Conservation (phyloP, 2,329 filamentous ascomycete genomes). For the Pezicula carpinea region DNA sequence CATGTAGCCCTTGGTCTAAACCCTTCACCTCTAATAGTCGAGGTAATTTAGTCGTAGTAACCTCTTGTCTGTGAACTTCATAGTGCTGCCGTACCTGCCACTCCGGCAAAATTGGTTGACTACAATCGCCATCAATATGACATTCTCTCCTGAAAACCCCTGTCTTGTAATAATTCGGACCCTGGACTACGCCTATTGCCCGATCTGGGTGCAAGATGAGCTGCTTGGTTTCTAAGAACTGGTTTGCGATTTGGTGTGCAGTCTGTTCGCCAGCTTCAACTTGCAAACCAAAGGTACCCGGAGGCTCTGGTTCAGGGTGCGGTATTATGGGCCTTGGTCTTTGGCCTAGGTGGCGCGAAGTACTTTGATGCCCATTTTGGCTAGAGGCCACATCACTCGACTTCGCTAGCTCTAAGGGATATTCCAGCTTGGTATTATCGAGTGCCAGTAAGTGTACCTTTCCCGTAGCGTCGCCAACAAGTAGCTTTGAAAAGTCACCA, state of each 20-base stretch:
- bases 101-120: constrained; percentile 39
- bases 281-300: constrained; percentile 22
- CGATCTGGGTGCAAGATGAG: constrained; percentile 40
- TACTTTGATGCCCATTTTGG: not conserved
- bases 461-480: constrained; percentile 58
- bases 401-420: not conserved
- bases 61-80: constrained; percentile 18
- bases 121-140: constrained; percentile 41
- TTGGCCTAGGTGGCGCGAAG: constrained; percentile 8
- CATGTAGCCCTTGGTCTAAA: constrained; percentile 2
- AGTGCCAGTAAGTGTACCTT: constrained; percentile 51
- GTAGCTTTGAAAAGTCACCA: constrained; percentile 47
- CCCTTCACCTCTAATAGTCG: not conserved
- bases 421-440: constrained; percentile 34
- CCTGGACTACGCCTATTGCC: constrained; percentile 51
- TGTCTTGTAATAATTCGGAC: constrained; percentile 43
- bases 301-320: constrained; percentile 43
- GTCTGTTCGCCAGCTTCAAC: constrained; percentile 12
- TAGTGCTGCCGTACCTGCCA: constrained; percentile 42
- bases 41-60: not conserved
- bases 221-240: constrained; percentile 35
- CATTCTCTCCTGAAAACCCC: constrained; percentile 43
- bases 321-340: constrained; percentile 44
- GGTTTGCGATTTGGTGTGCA: constrained; percentile 24
- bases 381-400: not conserved